Evolutionary conservation across 257 asterid genomes (phyloP).

Genomic region (Paraleonurus japonicus): DNA sequence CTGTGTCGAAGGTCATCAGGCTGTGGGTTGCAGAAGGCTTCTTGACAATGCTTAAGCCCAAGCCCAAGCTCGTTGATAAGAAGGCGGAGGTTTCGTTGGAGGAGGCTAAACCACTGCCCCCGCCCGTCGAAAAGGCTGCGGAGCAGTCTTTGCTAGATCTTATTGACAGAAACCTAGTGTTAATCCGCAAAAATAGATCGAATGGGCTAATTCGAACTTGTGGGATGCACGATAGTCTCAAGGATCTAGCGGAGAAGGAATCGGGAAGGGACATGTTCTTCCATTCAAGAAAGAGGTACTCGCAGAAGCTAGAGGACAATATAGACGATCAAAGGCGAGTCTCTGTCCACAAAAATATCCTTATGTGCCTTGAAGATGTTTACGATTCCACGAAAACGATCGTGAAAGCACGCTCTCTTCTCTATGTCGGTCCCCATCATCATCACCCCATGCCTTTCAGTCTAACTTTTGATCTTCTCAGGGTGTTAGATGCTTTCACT

Average conservation of each 20-base stretch:
- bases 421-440: constrained; percentile 34
- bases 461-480: constrained; percentile 31
- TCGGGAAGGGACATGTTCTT: constrained; percentile 29
- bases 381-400: constrained; percentile 8
- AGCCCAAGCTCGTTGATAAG: not conserved
- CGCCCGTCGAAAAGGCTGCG: constrained; percentile 22
- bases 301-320: not conserved
- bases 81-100: not conserved
- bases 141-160: constrained; percentile 19
- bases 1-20: constrained; percentile 25
- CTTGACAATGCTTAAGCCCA: not conserved
- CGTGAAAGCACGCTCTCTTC: constrained; percentile 24
- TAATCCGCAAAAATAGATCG: constrained; percentile 19
- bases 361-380: constrained; percentile 35
- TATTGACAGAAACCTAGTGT: constrained; percentile 28
- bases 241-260: constrained; percentile 31
- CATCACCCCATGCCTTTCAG: constrained; percentile 31
- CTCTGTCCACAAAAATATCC: constrained; percentile 32
- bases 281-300: constrained; percentile 16
- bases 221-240: constrained; percentile 36
- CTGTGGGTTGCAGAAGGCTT: constrained; percentile 48
- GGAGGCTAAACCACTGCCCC: not conserved
- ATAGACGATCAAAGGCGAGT: constrained; percentile 20
- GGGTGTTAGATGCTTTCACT: constrained; percentile 39
- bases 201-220: constrained; percentile 20